phyloP scores from a whole-genome alignment of 306 rosid species.

The Citrullus colocynthis region DNA sequence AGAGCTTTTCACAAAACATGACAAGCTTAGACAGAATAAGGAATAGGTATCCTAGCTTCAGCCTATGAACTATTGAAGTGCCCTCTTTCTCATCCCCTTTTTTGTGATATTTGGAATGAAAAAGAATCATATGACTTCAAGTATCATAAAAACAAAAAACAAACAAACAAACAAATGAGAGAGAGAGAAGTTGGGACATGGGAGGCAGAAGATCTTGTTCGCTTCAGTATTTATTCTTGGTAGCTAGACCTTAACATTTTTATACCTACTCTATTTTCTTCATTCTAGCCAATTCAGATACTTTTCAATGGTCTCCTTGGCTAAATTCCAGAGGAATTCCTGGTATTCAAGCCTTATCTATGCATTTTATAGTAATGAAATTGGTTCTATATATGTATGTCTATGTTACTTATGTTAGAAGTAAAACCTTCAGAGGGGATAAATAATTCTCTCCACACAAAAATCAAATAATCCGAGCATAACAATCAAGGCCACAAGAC shows the following conservation, averaged over 20 bases:
- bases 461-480: background rate
- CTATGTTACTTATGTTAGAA: background rate
- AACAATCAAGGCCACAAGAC: background rate
- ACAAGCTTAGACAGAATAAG: too few species aligned
- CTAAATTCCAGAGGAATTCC: background rate
- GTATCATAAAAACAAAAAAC: too few species aligned
- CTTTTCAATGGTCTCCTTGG: background rate
- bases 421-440: background rate
- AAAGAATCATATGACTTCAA: background rate
- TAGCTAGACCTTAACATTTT: background rate
- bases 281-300: background rate
- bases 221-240: background rate
- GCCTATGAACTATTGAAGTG: background rate
- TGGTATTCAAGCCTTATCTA: background rate
- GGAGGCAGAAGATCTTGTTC: background rate
- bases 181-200: background rate
- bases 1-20: too few species aligned
- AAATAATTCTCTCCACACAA: background rate
- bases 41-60: too few species aligned
- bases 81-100: background rate
- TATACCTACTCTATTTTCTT: background rate
- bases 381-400: too few species aligned
- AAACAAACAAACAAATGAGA: too few species aligned
- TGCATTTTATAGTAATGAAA: background rate
- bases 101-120: background rate